Base-by-base conservation (phyloP, 176 grass and related monocot genomes). In the Oryza meyeriana region DNA sequence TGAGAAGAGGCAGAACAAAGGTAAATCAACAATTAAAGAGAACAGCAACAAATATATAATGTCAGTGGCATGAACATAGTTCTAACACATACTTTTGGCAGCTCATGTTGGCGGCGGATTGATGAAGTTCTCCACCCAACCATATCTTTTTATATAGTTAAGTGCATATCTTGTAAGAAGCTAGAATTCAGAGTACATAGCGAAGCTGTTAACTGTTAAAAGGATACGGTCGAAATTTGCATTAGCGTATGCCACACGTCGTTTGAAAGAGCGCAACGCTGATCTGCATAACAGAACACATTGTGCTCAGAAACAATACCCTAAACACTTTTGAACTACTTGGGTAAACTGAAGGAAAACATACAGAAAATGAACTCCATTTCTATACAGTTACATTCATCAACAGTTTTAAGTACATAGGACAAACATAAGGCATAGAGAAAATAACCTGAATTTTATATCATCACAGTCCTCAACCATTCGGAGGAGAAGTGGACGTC, bases 161-260 rank as follows among this genome's bases (percentile, higher is more conserved):
- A 92, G 84, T 65, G n/a, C 26, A 62, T 64, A 82, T 83, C 66
- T 57, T 48, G 34, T 67, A 42, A 85, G 66, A 91, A 87, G 61
- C 26, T 64, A 88, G 26, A 78, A 77, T 64, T 72, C 16, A 30
- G 4, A 63, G 58, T 72, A 65, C 57, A 66, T 29, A 86, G 74
- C 31, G 20, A 85, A 77, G 9, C 41, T 2, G 57, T 77, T 11
- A 44, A 80, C 65, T 88, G 44, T 63, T 72, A 66, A 81, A 95
- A 95, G 88, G 95, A 98, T 98, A 98, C 93, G 90, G 79, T 98
- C 95, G 68, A 93, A 98, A 76, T 98, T 98, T 12, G 95, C 95
- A 93, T 98, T 98, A 63, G 95, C 95, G 91, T 98, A 98, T 67
- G 95, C 92, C 81, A 95, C 95, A 55, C 95, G 84, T 22, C 93